Conservation (phyloP, 2,329 filamentous ascomycete species). For the Penicillium sp. region DNA sequence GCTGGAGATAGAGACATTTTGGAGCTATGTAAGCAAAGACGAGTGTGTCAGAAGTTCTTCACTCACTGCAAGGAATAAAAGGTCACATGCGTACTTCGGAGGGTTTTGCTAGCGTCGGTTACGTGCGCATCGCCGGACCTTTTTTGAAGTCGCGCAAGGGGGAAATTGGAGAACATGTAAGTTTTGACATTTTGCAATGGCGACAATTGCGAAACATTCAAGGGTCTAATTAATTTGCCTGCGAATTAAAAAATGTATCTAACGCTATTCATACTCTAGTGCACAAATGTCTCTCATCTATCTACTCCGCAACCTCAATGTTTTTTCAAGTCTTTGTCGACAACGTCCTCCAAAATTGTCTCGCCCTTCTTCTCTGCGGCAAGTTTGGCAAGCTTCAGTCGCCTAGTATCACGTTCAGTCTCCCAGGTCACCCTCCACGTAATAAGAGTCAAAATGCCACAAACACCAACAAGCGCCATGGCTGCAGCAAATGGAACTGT, state of each 20-base stretch:
- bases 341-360: constrained; percentile 48
- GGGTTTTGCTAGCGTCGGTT: constrained; percentile 11
- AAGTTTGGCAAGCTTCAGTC: constrained; percentile 45
- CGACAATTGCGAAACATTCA: too few species aligned
- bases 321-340: constrained; percentile 38
- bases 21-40: not conserved
- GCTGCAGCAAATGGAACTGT: constrained; percentile 46
- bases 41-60: not conserved
- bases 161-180: too few species aligned
- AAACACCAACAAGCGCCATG: constrained; percentile 49
- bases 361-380: constrained; percentile 44
- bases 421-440: constrained; percentile 51
- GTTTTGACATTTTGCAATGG: too few species aligned
- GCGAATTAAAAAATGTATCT: too few species aligned
- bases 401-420: constrained; percentile 49
- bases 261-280: too few species aligned
- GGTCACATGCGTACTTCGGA: constrained; percentile 1
- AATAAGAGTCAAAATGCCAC: constrained; percentile 42
- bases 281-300: too few species aligned
- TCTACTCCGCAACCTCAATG: not conserved
- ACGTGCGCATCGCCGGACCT: constrained; percentile 12
- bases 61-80: too few species aligned
- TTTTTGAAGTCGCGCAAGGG: not conserved
- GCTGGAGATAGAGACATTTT: constrained; percentile 4
- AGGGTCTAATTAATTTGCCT: too few species aligned